These are phyloP conservation scores for Ophiognomonia clavigignenti-juglandacearum DNA, from an alignment of 2,329 filamentous ascomycete species.

Conservation along the genomic window DNA sequence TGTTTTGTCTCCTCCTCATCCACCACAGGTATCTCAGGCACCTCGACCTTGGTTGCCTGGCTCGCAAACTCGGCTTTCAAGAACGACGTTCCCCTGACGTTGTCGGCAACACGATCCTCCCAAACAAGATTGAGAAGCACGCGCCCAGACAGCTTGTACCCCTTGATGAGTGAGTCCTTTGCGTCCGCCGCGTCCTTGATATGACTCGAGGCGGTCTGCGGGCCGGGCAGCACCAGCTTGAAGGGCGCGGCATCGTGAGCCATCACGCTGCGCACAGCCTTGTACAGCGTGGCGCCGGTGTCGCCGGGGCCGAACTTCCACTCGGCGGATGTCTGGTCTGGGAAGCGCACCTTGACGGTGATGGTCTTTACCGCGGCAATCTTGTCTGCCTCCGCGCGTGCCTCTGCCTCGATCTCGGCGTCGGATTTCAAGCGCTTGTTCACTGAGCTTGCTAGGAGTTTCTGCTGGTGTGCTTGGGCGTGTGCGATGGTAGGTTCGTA, in stretches of 20 bases:
- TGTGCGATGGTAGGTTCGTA: constrained; percentile 73
- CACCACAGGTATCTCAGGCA: constrained; percentile 49
- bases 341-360: constrained; percentile 77
- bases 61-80: constrained; percentile 54
- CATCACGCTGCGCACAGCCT: constrained; percentile 69
- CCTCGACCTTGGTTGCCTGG: constrained; percentile 61
- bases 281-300: constrained; percentile 68
- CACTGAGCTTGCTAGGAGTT: constrained; percentile 55
- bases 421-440: constrained; percentile 81
- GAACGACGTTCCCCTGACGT: constrained; percentile 51
- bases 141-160: constrained; percentile 64
- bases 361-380: constrained; percentile 64
- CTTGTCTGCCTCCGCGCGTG: constrained; percentile 59
- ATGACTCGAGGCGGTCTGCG: constrained; percentile 20
- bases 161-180: constrained; percentile 60
- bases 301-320: constrained; percentile 65
- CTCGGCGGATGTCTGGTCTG: constrained; percentile 75
- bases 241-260: constrained; percentile 57
- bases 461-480: constrained; percentile 68
- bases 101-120: constrained; percentile 56
- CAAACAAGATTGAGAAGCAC: constrained; percentile 75
- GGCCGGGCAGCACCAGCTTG: constrained; percentile 59
- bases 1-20: constrained; percentile 29
- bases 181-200: constrained; percentile 43
- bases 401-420: constrained; percentile 69